phyloP scores from a whole-genome alignment of 305 asterid genomes.

The Salvia sclarea region DNA sequence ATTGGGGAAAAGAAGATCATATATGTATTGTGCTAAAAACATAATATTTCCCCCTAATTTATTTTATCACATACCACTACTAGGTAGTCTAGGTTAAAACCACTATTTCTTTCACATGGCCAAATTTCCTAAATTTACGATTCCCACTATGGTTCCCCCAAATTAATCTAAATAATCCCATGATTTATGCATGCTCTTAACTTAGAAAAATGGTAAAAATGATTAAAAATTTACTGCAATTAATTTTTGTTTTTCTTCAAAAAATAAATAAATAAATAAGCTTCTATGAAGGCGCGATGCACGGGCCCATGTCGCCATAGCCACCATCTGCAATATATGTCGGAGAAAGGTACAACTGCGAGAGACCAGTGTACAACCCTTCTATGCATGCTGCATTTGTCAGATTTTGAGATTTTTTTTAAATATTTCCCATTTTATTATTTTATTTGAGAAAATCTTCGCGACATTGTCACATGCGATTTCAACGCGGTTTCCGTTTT shows the following conservation, averaged over 20 bases:
- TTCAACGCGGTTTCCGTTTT: conserved; percentile 43
- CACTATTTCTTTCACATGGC: not conserved
- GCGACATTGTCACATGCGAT: conserved; percentile 47
- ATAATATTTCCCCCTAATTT: too few species aligned
- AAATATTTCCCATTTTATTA: not conserved
- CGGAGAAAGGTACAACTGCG: conserved; percentile 37
- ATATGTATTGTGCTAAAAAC: too few species aligned
- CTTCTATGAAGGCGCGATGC: conserved; percentile 28
- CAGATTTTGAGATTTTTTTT: not conserved
- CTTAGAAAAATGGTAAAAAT: not conserved
- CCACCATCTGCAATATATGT: conserved; percentile 29
- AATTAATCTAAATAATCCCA: not conserved
- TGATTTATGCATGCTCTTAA: not conserved
- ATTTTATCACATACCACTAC: too few species aligned
- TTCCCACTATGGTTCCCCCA: not conserved
- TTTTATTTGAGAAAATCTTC: conserved; percentile 19
- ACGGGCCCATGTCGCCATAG: conserved; percentile 28
- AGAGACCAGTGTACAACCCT: conserved; percentile 28
- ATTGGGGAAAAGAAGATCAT: too few species aligned
- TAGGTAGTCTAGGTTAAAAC: too few species aligned
- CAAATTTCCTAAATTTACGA: not conserved
- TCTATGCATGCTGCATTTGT: conserved; percentile 32
- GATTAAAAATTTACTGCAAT: not conserved
- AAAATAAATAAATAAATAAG: not conserved
- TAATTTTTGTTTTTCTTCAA: not conserved